Percentiles rank a stretch among this genome's conserved stretches.
phyloP scores from a whole-genome alignment of 1,139 yeast species.

The Debaryomycetaceae sp. region DNA sequence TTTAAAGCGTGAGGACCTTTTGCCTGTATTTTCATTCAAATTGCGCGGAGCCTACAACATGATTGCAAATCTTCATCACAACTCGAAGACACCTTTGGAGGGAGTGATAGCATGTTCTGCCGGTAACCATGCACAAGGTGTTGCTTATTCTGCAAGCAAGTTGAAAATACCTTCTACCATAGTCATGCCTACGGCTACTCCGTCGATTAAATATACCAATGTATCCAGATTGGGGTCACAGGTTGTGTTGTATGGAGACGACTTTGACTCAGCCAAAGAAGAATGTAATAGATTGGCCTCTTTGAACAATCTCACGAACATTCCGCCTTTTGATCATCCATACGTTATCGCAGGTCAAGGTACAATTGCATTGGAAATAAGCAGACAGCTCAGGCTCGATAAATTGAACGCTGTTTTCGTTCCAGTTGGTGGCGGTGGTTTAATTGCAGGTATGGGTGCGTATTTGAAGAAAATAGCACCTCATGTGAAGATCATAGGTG shows the following conservation, averaged over 20 bases:
- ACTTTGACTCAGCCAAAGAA: conserved; percentile 86
- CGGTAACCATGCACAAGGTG: conserved; percentile 99
- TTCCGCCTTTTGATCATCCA: conserved; percentile 98
- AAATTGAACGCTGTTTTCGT: conserved; percentile 84
- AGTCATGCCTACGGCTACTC: conserved; percentile 97
- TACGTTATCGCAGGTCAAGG: conserved; percentile 99
- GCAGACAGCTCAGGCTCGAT: conserved; percentile 79
- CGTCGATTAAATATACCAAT: conserved; percentile 87
- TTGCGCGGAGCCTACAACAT: conserved; percentile 96
- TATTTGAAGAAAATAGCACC: conserved; percentile 96
- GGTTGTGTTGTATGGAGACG: conserved; percentile 90
- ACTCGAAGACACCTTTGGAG: conserved; percentile 58
- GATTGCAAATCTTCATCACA: conserved; percentile 76
- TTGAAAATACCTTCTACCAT: conserved; percentile 90
- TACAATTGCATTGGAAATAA: conserved; percentile 87
- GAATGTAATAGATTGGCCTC: conserved; percentile 75
- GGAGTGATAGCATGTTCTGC: conserved; percentile 99
- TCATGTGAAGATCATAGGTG: conserved; percentile 91
- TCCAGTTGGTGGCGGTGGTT: conserved; percentile 97
- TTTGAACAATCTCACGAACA: conserved; percentile 74
- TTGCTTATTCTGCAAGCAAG: conserved; percentile 84
- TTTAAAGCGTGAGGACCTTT: conserved; percentile 85
- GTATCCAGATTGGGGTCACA: conserved; percentile 91
- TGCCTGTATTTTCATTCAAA: conserved; percentile 95
- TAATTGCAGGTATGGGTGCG: conserved; percentile 85